phyloP scores from a whole-genome alignment of 2,329 filamentous ascomycete species.

The Pseudofabraea citricarpa region DNA sequence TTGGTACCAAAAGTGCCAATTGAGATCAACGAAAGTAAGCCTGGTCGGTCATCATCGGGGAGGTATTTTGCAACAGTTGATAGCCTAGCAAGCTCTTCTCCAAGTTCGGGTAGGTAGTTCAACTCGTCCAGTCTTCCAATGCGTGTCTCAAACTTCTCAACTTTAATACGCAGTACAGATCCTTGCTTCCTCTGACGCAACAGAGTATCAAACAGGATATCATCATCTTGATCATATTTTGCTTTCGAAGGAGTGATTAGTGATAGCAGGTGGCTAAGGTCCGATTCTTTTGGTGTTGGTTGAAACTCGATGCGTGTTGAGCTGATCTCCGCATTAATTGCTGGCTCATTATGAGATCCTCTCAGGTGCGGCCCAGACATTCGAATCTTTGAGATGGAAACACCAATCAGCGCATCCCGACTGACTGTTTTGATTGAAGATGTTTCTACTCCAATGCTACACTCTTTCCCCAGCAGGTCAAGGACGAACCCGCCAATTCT shows the following conservation, averaged over 20 bases:
- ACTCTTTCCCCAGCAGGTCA: conserved; percentile 72
- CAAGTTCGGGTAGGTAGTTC: conserved; percentile 63
- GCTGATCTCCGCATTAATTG: conserved; percentile 57
- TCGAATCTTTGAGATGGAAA: conserved; percentile 72
- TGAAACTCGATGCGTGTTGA: conserved; percentile 71
- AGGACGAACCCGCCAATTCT: conserved; percentile 73
- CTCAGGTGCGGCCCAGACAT: conserved; percentile 65
- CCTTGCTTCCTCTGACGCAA: conserved; percentile 83
- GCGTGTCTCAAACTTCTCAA: conserved; percentile 59
- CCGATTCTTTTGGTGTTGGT: conserved; percentile 66
- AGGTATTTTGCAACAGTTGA: conserved; percentile 90
- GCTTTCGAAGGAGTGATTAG: conserved; percentile 89
- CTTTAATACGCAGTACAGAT: conserved; percentile 66
- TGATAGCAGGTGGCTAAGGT: conserved; percentile 76
- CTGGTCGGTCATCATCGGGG: conserved; percentile 90
- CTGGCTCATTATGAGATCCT: conserved; percentile 47
- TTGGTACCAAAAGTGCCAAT: conserved; percentile 59
- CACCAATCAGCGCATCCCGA: conserved; percentile 64
- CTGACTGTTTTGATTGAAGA: conserved; percentile 79
- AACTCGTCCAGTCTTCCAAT: conserved; percentile 62
- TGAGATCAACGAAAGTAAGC: conserved; percentile 69
- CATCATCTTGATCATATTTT: conserved; percentile 81
- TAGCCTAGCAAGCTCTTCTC: conserved; percentile 74
- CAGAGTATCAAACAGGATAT: conserved; percentile 91
- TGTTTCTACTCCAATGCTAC: conserved; percentile 68